Percentiles rank a stretch among this genome's conserved stretches.
Evolutionary conservation across 2,329 filamentous ascomycete species (phyloP).

Genomic region (Claviceps purpurea): DNA sequence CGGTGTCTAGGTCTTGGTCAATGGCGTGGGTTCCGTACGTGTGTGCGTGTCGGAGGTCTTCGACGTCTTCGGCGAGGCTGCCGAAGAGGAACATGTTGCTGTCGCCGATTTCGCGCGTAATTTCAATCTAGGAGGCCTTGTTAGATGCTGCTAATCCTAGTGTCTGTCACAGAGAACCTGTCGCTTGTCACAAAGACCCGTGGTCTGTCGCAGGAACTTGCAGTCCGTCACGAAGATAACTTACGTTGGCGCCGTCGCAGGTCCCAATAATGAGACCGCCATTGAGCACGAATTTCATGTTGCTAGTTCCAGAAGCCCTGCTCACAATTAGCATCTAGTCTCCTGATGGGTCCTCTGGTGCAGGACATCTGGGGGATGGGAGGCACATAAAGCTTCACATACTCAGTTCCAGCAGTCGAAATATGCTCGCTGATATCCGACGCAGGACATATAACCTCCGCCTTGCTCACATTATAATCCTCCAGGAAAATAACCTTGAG

Average conservation of each 20-base stretch:
- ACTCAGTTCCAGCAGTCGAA: slow-evolving; percentile 91
- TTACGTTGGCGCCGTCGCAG: slow-evolving; percentile 91
- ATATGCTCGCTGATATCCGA: slow-evolving; percentile 98
- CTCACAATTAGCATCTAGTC: slow-evolving; percentile 5
- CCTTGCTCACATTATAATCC: slow-evolving; percentile 99
- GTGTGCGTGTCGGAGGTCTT: slow-evolving; percentile 84
- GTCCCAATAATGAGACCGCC: slow-evolving; percentile 96
- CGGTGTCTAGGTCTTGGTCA: slow-evolving; percentile 62
- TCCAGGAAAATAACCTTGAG: slow-evolving; percentile 96
- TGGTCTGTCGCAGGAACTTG: neutral
- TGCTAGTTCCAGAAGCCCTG: slow-evolving; percentile 69
- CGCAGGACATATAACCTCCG: slow-evolving; percentile 87
- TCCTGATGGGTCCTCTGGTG: no score
- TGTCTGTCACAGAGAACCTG: no score
- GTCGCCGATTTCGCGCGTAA: slow-evolving; percentile 91
- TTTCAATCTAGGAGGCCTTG: slow-evolving; percentile 54
- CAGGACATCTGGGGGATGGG: no score
- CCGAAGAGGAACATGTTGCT: slow-evolving; percentile 98
- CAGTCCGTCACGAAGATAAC: slow-evolving; percentile 15
- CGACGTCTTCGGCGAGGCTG: slow-evolving; percentile 88
- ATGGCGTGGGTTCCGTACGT: slow-evolving; percentile 69
- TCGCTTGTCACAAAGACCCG: no score
- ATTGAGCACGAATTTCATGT: slow-evolving; percentile 99
- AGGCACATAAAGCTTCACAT: slow-evolving; percentile 16
- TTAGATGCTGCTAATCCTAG: neutral